These are phyloP conservation scores for Geotrichum aggregatum DNA, from an alignment of 1,139 yeast genomes.

Conservation along the genomic window DNA sequence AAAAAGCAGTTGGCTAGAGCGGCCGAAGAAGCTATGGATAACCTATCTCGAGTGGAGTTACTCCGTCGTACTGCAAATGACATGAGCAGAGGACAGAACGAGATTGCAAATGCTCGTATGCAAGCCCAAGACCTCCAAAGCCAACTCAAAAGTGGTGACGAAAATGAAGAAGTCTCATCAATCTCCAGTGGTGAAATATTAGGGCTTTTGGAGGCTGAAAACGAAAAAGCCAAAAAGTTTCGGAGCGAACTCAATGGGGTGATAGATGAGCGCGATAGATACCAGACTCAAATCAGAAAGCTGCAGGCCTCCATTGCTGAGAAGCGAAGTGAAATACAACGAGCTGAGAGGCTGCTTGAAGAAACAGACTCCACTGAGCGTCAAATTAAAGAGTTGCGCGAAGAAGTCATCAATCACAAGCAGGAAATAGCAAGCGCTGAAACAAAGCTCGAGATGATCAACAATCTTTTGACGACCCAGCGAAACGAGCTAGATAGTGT, in stretches of 20 bases:
- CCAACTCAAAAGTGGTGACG: slow-evolving; percentile 34
- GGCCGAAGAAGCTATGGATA: slow-evolving; percentile 18
- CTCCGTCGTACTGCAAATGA: slow-evolving; percentile 41
- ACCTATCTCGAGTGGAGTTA: slow-evolving; percentile 31
- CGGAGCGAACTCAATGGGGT: slow-evolving; percentile 47
- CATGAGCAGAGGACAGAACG: slow-evolving; percentile 27
- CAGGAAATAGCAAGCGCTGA: slow-evolving; percentile 17
- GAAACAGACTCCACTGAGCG: slow-evolving; percentile 29
- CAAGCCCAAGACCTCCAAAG: slow-evolving; percentile 33
- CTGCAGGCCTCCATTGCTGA: slow-evolving; percentile 56
- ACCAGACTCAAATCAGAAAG: slow-evolving; percentile 47
- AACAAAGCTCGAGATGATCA: slow-evolving; percentile 20
- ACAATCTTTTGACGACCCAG: slow-evolving; percentile 21
- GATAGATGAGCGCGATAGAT: slow-evolving; percentile 49
- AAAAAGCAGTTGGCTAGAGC: slow-evolving; percentile 3
- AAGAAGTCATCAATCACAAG: slow-evolving; percentile 23
- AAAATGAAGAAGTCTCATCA: slow-evolving; percentile 16
- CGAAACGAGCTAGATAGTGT: slow-evolving; percentile 21
- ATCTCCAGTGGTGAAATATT: slow-evolving; percentile 52
- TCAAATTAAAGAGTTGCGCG: slow-evolving; percentile 33
- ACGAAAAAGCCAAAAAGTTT: slow-evolving; percentile 44
- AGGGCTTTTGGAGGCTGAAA: slow-evolving; percentile 44
- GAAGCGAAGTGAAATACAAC: slow-evolving; percentile 51
- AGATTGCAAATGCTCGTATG: slow-evolving; percentile 25
- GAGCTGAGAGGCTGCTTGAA: slow-evolving; percentile 31